Conservation (phyloP, 805 yeast genomes). For the Cyberlindnera suaveolens region DNA sequence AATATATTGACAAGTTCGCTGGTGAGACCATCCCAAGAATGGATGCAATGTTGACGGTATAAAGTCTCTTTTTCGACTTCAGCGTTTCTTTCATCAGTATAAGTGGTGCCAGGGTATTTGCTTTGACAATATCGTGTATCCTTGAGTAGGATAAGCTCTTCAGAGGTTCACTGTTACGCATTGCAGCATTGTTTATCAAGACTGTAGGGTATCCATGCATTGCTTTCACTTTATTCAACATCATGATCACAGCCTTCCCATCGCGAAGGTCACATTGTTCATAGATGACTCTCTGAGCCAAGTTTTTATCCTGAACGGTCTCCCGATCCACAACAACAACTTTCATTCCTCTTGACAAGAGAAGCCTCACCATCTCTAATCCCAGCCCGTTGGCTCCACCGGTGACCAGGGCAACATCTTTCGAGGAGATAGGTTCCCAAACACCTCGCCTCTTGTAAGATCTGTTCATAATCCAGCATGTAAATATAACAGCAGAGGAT, state of each 20-base stretch:
- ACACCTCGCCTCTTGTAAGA: slow-evolving; percentile 16
- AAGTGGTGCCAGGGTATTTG: slow-evolving; percentile 63
- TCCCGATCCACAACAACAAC: slow-evolving; percentile 25
- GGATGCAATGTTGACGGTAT: slow-evolving; percentile 72
- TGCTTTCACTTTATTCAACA: slow-evolving; percentile 33
- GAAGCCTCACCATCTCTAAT: slow-evolving; percentile 17
- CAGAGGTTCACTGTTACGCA: slow-evolving; percentile 46
- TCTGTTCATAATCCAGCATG: slow-evolving; percentile 2
- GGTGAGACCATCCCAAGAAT: slow-evolving; percentile 78
- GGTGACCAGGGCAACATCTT: slow-evolving; percentile 26
- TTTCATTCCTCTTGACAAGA: slow-evolving; percentile 14
- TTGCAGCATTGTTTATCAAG: slow-evolving; percentile 80
- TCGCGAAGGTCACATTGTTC: slow-evolving; percentile 64
- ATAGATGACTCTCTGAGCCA: slow-evolving; percentile 32
- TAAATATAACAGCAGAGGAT: background rate
- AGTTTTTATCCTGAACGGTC: slow-evolving; percentile 9
- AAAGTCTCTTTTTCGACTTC: slow-evolving; percentile 54
- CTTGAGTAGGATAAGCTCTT: slow-evolving; percentile 44
- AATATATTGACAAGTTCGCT: slow-evolving; percentile 68
- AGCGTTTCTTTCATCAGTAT: slow-evolving; percentile 60
- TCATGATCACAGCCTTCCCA: slow-evolving; percentile 32
- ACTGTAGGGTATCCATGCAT: slow-evolving; percentile 53
- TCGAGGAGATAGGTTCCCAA: slow-evolving; percentile 11
- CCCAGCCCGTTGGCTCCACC: slow-evolving; percentile 37
- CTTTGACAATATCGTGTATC: slow-evolving; percentile 49